Base-by-base conservation (phyloP, 768 basidiomycete genomes). In the Gloeophyllum trabeum region DNA sequence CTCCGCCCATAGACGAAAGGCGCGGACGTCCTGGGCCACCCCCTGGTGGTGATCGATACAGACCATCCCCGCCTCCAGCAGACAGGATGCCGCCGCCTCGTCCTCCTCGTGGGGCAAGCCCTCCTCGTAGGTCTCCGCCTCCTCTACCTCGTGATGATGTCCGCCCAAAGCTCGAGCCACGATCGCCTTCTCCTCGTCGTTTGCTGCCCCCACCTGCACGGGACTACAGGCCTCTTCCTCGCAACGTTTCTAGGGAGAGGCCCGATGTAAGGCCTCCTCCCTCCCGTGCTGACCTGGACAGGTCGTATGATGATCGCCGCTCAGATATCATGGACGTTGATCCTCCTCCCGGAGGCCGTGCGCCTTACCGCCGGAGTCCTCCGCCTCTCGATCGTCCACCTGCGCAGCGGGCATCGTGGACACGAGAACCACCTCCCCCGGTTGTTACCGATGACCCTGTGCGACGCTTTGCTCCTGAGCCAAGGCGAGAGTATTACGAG, bases 301-400 rank as follows among this genome's bases (percentile, higher is more conserved):
- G 56, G 21, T 54, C 49, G 41, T 44, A 45, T 18, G 21, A 43
- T 21, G 57, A 57, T 24, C 49, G 54, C 1, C 48, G 52, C 4
- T 36, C 48, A 4, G 53, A 54, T 6, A 18, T 41, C 16, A 55
- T 55, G 54, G 54, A 55, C 28, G 47, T 54, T 6, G 55, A 58
- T 37, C 25, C 23, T 35, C 23, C 41, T 34, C 30, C 18, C 30
- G 39, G 23, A 6, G 24, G 18, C 14, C 39, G 18, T 40, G 19
- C 21, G 30, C 19, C 39, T 26, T 40, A 43, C 38, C 22, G 7
- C 10, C 42, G 41, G 22, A n/a, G 10, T 10, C 28, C 28, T 10
- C 28, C 28, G 7, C 39, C 21, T 41, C 39, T 41, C 19, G 39
- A 18, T 16, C 18, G 21, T 43, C 19, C 23, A 22, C 28, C 28